Evolutionary conservation across 768 basidiomycete genomes (phyloP).

Genomic region (Rhodotorula kratochvilovae): DNA sequence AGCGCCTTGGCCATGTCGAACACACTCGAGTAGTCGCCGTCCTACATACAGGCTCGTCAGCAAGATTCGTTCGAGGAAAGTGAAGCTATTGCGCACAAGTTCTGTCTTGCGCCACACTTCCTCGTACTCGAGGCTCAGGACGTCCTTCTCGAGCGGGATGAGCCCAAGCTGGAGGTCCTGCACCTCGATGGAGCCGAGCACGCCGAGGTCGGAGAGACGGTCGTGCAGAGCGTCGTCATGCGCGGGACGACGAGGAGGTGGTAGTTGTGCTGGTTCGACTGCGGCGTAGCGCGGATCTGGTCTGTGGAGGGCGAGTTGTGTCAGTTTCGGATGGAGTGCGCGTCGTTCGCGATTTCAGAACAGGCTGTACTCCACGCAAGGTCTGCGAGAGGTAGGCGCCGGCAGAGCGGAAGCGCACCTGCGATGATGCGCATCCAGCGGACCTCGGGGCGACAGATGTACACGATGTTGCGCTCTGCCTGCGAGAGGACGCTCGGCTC

Average conservation of each 20-base stretch:
- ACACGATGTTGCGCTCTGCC: conserved; percentile 81
- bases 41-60: conserved; percentile 52
- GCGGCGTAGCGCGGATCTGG: conserved; percentile 78
- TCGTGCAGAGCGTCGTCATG: conserved; percentile 74
- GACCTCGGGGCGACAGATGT: conserved; percentile 82
- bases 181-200: conserved; percentile 86
- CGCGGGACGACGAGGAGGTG: conserved; percentile 84
- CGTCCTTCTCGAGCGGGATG: conserved; percentile 87
- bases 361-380: too few species aligned
- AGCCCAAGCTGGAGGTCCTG: conserved; percentile 86
- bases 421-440: conserved; percentile 83
- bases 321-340: too few species aligned
- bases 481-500: conserved; percentile 80
- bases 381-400: too few species aligned
- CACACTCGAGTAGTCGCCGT: conserved; percentile 84
- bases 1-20: conserved; percentile 86
- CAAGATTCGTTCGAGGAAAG: too few species aligned
- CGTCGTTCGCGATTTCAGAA: too few species aligned
- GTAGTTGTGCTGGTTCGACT: conserved; percentile 70
- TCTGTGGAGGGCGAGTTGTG: too few species aligned
- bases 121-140: conserved; percentile 83
- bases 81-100: conserved; percentile 62
- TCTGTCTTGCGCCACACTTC: conserved; percentile 71
- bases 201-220: conserved; percentile 95
- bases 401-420: conserved; percentile 54